These are phyloP conservation scores for Cercospora berteroae DNA, from an alignment of 2,329 filamentous ascomycete species.

Conservation along the genomic window DNA sequence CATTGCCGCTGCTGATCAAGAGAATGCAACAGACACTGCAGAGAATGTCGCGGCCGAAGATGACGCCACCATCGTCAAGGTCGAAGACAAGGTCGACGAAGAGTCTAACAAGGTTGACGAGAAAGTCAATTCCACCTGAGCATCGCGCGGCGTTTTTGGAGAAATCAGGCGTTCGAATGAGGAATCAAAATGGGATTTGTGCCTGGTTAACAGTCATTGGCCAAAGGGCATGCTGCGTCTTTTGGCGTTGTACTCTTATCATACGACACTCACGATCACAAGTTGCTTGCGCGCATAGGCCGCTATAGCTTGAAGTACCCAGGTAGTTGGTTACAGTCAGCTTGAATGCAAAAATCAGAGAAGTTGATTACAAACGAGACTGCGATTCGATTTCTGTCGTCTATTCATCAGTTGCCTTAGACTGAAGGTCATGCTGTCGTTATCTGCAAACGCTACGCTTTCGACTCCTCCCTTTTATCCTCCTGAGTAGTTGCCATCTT, in stretches of 20 bases:
- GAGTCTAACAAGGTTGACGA: background rate
- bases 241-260: background rate
- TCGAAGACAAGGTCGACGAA: background rate
- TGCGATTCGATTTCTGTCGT: background rate
- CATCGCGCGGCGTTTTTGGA: constrained; percentile 1
- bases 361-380: background rate
- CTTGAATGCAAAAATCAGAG: background rate
- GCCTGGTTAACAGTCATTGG: background rate
- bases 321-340: background rate
- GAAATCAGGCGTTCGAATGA: background rate
- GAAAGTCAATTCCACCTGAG: background rate
- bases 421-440: background rate
- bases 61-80: background rate
- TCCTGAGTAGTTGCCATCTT: background rate
- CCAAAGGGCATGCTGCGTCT: background rate
- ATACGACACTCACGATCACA: background rate
- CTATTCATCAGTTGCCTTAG: background rate
- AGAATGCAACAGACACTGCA: background rate
- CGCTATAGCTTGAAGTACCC: background rate
- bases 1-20: background rate
- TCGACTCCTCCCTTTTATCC: background rate
- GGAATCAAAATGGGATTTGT: background rate
- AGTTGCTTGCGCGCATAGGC: background rate
- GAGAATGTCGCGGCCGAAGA: background rate
- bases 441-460: background rate